These are phyloP conservation scores for Epichloe gansuensis DNA, from an alignment of 2,329 filamentous ascomycete genomes.

Conservation along the genomic window DNA sequence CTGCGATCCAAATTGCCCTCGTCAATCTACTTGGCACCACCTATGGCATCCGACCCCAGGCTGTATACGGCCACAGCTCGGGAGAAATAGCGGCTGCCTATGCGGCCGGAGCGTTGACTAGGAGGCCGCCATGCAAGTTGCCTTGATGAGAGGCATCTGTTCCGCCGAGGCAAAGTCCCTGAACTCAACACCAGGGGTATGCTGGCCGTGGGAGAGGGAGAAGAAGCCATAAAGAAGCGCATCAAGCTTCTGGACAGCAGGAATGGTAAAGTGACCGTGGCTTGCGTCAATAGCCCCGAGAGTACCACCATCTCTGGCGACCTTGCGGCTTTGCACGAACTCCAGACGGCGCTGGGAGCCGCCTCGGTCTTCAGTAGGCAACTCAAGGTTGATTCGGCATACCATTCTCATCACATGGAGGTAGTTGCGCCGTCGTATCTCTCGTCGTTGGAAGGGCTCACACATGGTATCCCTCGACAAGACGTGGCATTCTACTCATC, in stretches of 20 bases:
- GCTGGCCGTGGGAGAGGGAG: too few species aligned
- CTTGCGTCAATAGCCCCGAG: constrained; percentile 14
- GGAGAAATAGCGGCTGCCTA: constrained; percentile 29
- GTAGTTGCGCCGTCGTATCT: constrained; percentile 11
- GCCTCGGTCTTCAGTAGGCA: constrained; percentile 3
- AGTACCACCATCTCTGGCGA: constrained; percentile 15
- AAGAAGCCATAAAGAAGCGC: too few species aligned
- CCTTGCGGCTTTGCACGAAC: constrained; percentile 5
- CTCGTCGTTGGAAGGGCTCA: constrained; percentile 15
- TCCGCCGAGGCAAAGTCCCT: too few species aligned
- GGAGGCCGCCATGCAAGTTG: too few species aligned
- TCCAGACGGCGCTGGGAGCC: constrained; percentile 1
- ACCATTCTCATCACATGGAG: constrained; percentile 13
- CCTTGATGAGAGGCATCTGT: too few species aligned
- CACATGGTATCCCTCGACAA: constrained; percentile 17
- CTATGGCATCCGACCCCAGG: constrained; percentile 16
- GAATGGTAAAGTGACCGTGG: constrained; percentile 2
- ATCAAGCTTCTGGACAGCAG: too few species aligned
- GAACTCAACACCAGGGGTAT: too few species aligned
- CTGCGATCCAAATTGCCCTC: too few species aligned
- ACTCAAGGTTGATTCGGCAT: constrained; percentile 11
- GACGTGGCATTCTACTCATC: not conserved
- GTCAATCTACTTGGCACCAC: not conserved
- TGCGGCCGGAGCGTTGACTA: constrained; percentile 6
- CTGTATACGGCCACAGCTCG: constrained; percentile 24